Evolutionary conservation across 345 rosid genomes (phyloP).

Genomic region (Hirschfeldia incana): DNA sequence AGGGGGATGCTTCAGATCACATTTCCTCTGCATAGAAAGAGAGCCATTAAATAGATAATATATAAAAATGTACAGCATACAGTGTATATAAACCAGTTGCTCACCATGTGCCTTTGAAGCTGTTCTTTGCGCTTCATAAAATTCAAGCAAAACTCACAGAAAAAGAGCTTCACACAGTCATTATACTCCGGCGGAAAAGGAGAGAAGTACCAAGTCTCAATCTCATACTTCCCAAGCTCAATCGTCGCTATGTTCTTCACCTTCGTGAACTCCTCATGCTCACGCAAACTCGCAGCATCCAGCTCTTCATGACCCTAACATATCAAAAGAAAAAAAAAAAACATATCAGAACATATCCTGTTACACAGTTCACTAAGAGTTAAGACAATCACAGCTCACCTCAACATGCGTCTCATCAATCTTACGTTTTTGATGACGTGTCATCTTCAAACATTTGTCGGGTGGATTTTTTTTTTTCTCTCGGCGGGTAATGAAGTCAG

Average conservation of each 20-base stretch:
- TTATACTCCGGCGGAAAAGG: constrained; percentile 99
- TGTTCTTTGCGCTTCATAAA: constrained; percentile 99
- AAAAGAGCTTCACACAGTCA: constrained; percentile 89
- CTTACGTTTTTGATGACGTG: constrained; percentile 97
- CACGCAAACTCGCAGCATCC: constrained; percentile 99
- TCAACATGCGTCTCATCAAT: constrained; percentile 99
- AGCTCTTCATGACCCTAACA: constrained; percentile 96
- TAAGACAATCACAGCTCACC: constrained; percentile 40
- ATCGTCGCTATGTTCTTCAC: constrained; percentile 97
- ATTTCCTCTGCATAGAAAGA: constrained; percentile 62
- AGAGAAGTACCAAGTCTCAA: constrained; percentile 99
- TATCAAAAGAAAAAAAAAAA: neutral
- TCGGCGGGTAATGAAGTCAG: too few species aligned
- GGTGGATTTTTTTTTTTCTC: too few species aligned
- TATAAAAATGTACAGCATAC: neutral
- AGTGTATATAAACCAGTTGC: constrained; percentile 21
- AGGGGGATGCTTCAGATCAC: constrained; percentile 98
- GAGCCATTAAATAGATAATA: neutral
- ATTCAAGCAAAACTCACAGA: constrained; percentile 98
- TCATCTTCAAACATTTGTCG: constrained; percentile 99
- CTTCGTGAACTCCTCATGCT: constrained; percentile 98
- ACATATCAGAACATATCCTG: neutral
- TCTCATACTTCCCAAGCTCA: constrained; percentile 98
- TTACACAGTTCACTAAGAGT: neutral
- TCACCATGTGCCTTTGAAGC: constrained; percentile 99